Evolutionary conservation across 2,329 filamentous ascomycete species (phyloP).

Genomic region (Beauveria medogensis): DNA sequence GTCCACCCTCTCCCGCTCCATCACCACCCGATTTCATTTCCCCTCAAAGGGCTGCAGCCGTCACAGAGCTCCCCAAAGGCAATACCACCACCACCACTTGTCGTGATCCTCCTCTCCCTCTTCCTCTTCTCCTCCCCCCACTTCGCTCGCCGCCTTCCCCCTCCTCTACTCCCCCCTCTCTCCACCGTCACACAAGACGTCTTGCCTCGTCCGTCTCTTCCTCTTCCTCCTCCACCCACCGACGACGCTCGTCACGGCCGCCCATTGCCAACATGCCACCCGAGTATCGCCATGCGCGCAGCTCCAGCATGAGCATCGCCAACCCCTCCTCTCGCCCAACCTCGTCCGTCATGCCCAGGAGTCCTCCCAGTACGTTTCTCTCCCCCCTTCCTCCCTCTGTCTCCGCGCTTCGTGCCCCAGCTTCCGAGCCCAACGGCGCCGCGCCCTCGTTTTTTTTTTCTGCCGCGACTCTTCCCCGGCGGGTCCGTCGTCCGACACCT

Average conservation of each 20-base stretch:
- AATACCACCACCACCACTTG: neutral
- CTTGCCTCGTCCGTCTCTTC: constrained; percentile 12
- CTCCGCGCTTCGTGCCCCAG: neutral
- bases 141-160: neutral
- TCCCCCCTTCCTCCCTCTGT: neutral
- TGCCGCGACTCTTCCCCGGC: neutral
- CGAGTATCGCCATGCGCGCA: constrained; percentile 49
- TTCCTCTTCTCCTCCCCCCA: neutral
- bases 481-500: neutral
- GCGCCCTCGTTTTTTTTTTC: constrained; percentile 3
- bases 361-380: constrained; percentile 50
- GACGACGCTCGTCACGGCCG: constrained; percentile 11
- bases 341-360: constrained; percentile 52
- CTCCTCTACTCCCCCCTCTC: neutral
- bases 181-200: constrained; percentile 11
- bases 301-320: constrained; percentile 47
- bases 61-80: neutral
- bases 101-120: neutral
- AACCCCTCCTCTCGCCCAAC: constrained; percentile 26
- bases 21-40: neutral
- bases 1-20: neutral
- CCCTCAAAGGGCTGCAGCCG: too few species aligned
- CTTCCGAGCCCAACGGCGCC: neutral
- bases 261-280: constrained; percentile 26
- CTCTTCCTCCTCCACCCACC: constrained; percentile 9